Base-by-base conservation (phyloP, 1,284 basidiomycete genomes). In the Kwoniella shivajii region DNA sequence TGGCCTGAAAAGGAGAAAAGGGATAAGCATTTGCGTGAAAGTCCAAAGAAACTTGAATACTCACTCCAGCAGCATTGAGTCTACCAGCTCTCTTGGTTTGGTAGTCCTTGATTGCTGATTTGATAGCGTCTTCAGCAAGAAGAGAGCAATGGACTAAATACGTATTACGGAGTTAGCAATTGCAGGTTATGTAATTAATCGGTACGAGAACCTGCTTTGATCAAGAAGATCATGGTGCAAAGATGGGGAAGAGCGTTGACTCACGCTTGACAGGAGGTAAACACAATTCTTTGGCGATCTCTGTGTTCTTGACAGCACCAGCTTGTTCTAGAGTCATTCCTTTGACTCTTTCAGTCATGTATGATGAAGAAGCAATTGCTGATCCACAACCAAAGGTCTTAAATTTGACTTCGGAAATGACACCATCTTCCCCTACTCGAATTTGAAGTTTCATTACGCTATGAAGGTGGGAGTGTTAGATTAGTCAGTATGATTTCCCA, bases 381-480 rank as follows among this genome's bases (percentile, higher is more conserved):
- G 91, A 95, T 56, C 96, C 76, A 56, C 72, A 79, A 14, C 93
- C 93, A 76, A 96, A 97, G 0, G 93, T 96, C 82, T 96, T 98
- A 85, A 98, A 99, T 80, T 95, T 96, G 78, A 98, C 96, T 75
- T 99, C 95, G 54, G 89, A 90, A 74, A 99, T 99, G 79, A 97
- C 85, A 39, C 77, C 81, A 59, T 90, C 84, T 64, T 96, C 93
- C 78, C 94, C 88, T 57, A 99, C 96, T 68, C 92, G 90, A 76
- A 99, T 99, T 78, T 97, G 94, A 24, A 99, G 86, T 80, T 99
- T 99, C 95, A 98, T 98, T 49, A 98, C 93, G 80, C 96, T 94
- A 69, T 85, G 86, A n/a, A 38, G 46, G 20, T 37, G 39, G 33
- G 26, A 14, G 4, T 24, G 16, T 27, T n/a, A n/a, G 18, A 22